Evolutionary conservation across 202 grass and related monocot genomes (phyloP), one percentile per base, ranked within the genome.

Genomic region (Schoenoplectus tabernaemontani): DNA sequence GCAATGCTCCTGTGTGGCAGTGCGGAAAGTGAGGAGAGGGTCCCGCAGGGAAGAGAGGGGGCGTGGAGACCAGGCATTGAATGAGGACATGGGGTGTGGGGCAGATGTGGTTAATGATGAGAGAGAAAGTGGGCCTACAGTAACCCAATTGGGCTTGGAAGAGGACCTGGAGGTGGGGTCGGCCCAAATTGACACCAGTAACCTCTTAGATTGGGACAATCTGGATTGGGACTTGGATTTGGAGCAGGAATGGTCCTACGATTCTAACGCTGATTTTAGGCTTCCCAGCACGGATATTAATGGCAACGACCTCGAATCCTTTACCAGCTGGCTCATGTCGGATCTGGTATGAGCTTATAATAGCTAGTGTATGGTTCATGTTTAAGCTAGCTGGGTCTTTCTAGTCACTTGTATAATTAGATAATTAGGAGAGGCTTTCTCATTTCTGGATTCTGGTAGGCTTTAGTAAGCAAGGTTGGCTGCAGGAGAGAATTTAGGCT

Each of bases 191-290:
- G 83, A 88, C 34, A 79, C 87, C 3, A 54, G 4, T 11, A 50
- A 42, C 42, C 82, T 93, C 10, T 58, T 96, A n/a, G 89, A 96
- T 80, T 87, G 91, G 87, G 89, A 90, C 47, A 89, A 88, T 85
- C 82, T 91, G 12, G 81, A 86, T 22, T 88, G 89, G 7, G 83
- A 81, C 12, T 60, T 84, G 51, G 68, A 96, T 39, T 84, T 96
- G 0, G 89, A 83, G 81, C 67, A 82, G 16, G 63, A 68, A 17
- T 39, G 30, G 57, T 79, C 76, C 42, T 75, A 22, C 6, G 38
- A 67, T 39, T 28, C 41, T 12, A 43, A 44, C 57, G 48, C 2
- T 54, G 53, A 59, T 64, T 51, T 80, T 44, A 20, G 59, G 61
- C 12, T 80, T 16, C 78, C 62, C 16, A 17, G 15, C 12, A 66